Evolutionary conservation across 257 asterid genomes (phyloP), one percentile per base, ranked within the genome.

Genomic region (Verbascum thapsus): DNA sequence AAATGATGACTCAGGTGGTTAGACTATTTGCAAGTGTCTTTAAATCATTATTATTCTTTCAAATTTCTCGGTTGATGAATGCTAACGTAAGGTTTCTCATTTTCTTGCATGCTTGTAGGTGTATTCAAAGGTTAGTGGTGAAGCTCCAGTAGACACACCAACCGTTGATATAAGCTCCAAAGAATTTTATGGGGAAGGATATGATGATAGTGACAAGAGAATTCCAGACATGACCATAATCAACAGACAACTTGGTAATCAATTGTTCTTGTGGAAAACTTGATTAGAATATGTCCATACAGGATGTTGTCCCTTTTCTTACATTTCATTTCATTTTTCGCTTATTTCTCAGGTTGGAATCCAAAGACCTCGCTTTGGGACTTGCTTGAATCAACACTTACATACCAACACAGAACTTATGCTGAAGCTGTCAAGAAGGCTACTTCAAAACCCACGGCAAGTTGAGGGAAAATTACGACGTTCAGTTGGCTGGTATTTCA

Each of bases 191-290:
- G 98, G 98, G 22, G 98, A 84, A 76, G 98, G 98, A 35, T 91
- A 91, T 49, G 98, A 91, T 65, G 98, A 91, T 45, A 91, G 98
- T 70, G 98, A 91, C 78, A 91, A 84, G 82, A 81, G 98, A 76
- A 91, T 91, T 67, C 98, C 98, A 9, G 98, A 91, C 70, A 91
- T 91, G 98, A 86, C 96, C 73, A 86, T 88, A 49, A 91, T 91
- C 70, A 91, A 88, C 87, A 77, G 60, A 72, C 96, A 88, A 68
- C 96, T 91, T 16, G 96, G 96, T 91, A 88, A 61, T 26, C 13
- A 32, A 10, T 18, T 53, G n/a, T 52, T 58, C 6, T 49, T 7
- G 34, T 47, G 7, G 19, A 19, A 11, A 11, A 39, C 30, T 0
- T 19, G 13, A 34, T 30, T 35, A 22, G n/a, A n/a, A 3, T 3